Evolutionary conservation across 2,329 filamentous ascomycete genomes (phyloP), one percentile per base, ranked within the genome.

Genomic region (Microdochium nivale): DNA sequence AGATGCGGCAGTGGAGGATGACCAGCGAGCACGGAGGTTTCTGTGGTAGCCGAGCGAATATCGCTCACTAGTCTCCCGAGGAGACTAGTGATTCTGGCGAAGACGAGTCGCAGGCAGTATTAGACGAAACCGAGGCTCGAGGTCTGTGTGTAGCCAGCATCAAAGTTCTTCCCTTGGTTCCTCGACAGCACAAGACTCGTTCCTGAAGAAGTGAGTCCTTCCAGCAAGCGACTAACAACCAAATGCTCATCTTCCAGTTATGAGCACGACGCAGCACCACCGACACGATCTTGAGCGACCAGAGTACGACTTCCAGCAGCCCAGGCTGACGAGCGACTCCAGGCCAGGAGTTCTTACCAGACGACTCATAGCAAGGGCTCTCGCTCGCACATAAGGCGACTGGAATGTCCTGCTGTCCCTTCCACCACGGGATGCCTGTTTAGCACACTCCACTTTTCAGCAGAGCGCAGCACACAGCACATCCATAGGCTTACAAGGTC

Each of bases 311-410:
- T 74, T 80, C 86, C 86, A 84, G 85, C 74, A 77, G 75, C 69
- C 71, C 70, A 68, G 69, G 78, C 83, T 80, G 86, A 90, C 85
- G 86, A 88, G 87, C 78, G 85, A 74, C 80, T 79, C 82, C 83
- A 68, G 74, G 55, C 73, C 71, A 78, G 80, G 86, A 80, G 80
- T 73, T 87, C 86, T 89, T 86, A 86, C 80, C 85, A 67, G 73
- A 74, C 65, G 79, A 81, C 86, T 88, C 86, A 89, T 89, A 81
- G 84, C 75, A 74, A 73, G 73, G 70, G 67, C 73, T 77, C 72
- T 75, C 77, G 83, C 73, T 70, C 76, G 68, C 76, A 58, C 58
- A 55, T 59, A 53, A 19, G 67, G 74, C 76, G 78, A 78, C 81
- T 84, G 79, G 79, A 79, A 67, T 75, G 70, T 72, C 70, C 71